phyloP scores from a whole-genome alignment of 108 stramenopile species.

The Craspedostauros australis region DNA sequence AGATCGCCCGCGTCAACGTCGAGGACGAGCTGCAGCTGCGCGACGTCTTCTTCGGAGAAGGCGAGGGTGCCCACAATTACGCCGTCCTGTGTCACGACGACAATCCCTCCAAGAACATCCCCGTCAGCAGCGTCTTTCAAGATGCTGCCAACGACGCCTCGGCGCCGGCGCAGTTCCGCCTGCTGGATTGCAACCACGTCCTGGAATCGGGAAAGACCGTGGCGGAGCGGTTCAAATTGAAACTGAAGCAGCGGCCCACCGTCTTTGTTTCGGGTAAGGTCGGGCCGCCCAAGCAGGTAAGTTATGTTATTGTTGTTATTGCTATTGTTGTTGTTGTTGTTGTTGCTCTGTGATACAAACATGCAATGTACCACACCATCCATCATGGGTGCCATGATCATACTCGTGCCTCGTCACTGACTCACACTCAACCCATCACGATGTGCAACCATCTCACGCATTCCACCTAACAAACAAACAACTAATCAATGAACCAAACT shows the following conservation, averaged over 20 bases:
- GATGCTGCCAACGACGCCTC: constrained; percentile 63
- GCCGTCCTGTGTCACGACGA: constrained; percentile 68
- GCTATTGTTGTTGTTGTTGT: too few relatives aligned
- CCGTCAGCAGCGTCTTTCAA: constrained; percentile 65
- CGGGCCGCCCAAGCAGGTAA: constrained; percentile 64
- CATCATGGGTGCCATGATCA: too few relatives aligned
- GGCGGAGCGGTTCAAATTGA: constrained; percentile 68
- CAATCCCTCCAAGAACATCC: constrained; percentile 28
- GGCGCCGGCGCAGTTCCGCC: constrained; percentile 58
- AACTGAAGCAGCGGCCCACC: constrained; percentile 62
- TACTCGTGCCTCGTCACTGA: neutral
- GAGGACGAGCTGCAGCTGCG: constrained; percentile 65
- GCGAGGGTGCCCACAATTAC: constrained; percentile 45
- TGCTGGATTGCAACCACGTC: constrained; percentile 70
- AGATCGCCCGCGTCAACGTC: constrained; percentile 64
- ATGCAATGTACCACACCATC: too few relatives aligned
- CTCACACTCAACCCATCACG: neutral
- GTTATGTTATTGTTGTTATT: constrained; percentile 1
- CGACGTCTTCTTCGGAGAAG: constrained; percentile 80
- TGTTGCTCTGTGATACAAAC: too few relatives aligned
- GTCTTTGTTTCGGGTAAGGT: constrained; percentile 73
- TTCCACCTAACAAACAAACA: too few relatives aligned
- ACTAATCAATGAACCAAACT: neutral
- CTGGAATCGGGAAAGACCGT: constrained; percentile 68
- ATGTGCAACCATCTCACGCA: neutral